phyloP scores from a whole-genome alignment of 2,329 filamentous ascomycete species.

The Nothophaeocryptopus gaeumannii region DNA sequence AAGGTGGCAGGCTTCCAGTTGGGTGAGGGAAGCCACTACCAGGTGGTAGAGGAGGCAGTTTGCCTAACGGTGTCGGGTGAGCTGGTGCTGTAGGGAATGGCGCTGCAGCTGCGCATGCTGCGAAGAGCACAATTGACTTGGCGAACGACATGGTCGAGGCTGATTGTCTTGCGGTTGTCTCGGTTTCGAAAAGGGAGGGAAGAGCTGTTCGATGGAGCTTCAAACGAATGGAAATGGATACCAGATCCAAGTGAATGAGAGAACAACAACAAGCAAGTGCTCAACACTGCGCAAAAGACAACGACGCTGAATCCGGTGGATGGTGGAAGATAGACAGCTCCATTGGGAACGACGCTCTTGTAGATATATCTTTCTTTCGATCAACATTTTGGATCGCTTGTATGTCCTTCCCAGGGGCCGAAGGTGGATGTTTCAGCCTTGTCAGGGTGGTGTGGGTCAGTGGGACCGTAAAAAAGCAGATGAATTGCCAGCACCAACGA shows the following conservation, averaged over 20 bases:
- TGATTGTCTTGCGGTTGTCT: too few relatives aligned
- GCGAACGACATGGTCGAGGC: slow-evolving; percentile 10
- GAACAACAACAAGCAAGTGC: slow-evolving; percentile 1
- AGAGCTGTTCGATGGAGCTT: not conserved
- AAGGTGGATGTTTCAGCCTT: slow-evolving; percentile 1
- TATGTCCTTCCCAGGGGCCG: not conserved
- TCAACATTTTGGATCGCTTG: not conserved
- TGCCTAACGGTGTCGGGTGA: not conserved
- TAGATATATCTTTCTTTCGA: not conserved
- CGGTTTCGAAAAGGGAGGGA: not conserved
- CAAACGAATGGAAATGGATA: slow-evolving; percentile 11
- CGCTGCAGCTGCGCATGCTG: slow-evolving; percentile 25
- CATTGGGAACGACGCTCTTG: not conserved
- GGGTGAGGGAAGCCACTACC: not conserved
- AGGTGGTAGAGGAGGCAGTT: not conserved
- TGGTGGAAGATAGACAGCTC: not conserved
- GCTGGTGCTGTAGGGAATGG: slow-evolving; percentile 7
- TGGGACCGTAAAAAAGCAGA: not conserved
- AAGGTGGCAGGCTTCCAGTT: not conserved
- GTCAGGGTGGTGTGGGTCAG: not conserved
- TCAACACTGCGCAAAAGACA: not conserved
- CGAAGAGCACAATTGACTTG: slow-evolving; percentile 30
- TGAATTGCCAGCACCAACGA: not conserved
- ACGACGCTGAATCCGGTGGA: not conserved
- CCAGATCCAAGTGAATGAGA: slow-evolving; percentile 11